These are phyloP conservation scores for Umbelopsis isabellina DNA, from an alignment of 192 early-diverging fungal species.

Conservation along the genomic window DNA sequence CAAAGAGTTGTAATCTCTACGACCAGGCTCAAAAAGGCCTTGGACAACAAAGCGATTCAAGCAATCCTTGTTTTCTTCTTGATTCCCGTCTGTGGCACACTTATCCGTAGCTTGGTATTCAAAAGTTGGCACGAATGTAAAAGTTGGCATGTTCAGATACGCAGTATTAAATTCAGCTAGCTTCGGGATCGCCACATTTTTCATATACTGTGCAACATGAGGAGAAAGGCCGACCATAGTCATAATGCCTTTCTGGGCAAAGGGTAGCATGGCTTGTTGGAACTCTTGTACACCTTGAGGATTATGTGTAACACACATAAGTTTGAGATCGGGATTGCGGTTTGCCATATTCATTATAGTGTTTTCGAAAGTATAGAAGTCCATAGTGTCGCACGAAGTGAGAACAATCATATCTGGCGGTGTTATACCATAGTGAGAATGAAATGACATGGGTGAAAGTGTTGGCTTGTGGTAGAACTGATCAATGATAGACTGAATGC, in stretches of 20 bases:
- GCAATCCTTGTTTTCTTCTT: not conserved
- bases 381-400: conserved; percentile 6
- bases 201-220: conserved; percentile 5
- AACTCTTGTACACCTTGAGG: not conserved
- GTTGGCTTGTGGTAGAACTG: conserved; percentile 10
- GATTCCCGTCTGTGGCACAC: not conserved
- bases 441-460: not conserved
- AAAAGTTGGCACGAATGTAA: conserved; percentile 15
- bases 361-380: not conserved
- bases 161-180: not conserved
- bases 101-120: not conserved
- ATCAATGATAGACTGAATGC: conserved; percentile 4
- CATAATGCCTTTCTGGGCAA: not conserved
- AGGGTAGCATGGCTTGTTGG: not conserved
- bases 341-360: not conserved
- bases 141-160: not conserved
- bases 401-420: conserved; percentile 6
- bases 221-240: conserved; percentile 20
- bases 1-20: conserved; percentile 13
- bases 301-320: conserved; percentile 16
- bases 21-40: conserved; percentile 2
- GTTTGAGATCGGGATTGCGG: not conserved
- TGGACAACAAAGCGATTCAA: conserved; percentile 9
- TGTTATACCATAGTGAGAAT: not conserved
- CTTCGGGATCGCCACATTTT: not conserved